Evolutionary conservation across 306 rosid species (phyloP).

Genomic region (Acacia melanoxylon): DNA sequence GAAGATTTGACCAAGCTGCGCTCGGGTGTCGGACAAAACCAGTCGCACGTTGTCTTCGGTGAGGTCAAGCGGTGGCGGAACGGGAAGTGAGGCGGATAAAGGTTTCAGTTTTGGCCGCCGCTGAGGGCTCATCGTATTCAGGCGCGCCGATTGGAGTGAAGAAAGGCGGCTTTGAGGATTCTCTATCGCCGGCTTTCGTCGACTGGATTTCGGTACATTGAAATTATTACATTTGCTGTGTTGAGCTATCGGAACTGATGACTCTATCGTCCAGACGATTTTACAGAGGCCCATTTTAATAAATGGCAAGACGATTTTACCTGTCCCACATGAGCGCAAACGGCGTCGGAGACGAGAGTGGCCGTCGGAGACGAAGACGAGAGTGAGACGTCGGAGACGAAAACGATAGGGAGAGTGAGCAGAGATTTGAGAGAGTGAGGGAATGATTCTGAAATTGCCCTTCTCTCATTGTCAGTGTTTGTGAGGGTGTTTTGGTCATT

Average conservation of each 20-base stretch:
- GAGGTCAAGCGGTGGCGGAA: conserved; percentile 66
- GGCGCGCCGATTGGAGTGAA: not conserved
- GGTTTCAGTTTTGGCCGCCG: conserved; percentile 27
- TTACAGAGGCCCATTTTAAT: too few species aligned
- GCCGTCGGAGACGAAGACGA: too few species aligned
- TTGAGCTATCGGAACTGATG: not conserved
- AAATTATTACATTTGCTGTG: not conserved
- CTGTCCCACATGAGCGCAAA: too few species aligned
- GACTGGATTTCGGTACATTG: not conserved
- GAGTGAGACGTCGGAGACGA: too few species aligned
- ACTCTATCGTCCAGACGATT: conserved; percentile 11
- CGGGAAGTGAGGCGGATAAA: conserved; percentile 44
- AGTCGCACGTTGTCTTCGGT: conserved; percentile 69
- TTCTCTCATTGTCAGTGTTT: too few species aligned
- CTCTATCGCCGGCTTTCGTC: not conserved
- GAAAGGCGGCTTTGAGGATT: conserved; percentile 14
- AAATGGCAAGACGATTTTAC: too few species aligned
- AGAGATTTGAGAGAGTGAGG: too few species aligned
- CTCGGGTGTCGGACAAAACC: conserved; percentile 70
- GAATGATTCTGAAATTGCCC: too few species aligned
- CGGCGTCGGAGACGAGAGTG: too few species aligned
- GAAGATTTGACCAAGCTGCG: conserved; percentile 70
- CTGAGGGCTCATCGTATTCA: not conserved
- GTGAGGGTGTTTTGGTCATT: too few species aligned
- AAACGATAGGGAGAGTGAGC: too few species aligned